Evolutionary conservation across 441 rosid species (phyloP), one percentile per base, ranked within the genome.

Genomic region (Mallotus repandus): DNA sequence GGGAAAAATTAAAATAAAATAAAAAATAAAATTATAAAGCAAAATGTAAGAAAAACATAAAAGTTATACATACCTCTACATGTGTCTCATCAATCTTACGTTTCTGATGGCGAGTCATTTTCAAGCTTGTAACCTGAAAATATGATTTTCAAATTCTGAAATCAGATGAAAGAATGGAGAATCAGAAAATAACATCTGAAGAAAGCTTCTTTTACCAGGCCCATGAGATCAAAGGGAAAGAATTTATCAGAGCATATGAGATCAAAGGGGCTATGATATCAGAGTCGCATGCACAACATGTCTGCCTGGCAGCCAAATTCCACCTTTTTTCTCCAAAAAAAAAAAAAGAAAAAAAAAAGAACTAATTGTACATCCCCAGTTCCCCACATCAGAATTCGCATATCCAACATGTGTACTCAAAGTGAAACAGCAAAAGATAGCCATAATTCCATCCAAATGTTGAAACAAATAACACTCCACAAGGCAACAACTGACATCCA

Each of bases 51-150:
- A 48, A 25, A 11, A 50, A 65, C 0, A n/a, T 66, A 41, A 50
- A 67, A 53, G 13, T 7, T 19, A 9, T 53, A 71, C 75, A 53
- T 70, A 94, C 99, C 88, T 96, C 98, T 2, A 93, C 98, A 65
- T 96, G 99, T 0, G 98, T 96, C 86, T 96, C 99, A 70, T 96
- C 99, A 75, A 96, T 96, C 88, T 96, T 96, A 52, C 98, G 88
- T 69, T 93, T 96, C 85, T 96, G 99, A 85, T 96, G 99, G 43
- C 98, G 92, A 4, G 99, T 93, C 99, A 96, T 96, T 83, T 96
- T 96, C 85, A 96, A 84, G 83, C 98, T 91, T 70, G 98, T 91
- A 50, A 92, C 99, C 99, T 96, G 77, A 56, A 74, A 57, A 56
- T 16, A 71, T 54, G 72, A 77, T 54, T 29, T 21, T 9, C 9